Conservation (phyloP, 129 eudicot species). For the Pseudognaphalium luteoalbum region DNA sequence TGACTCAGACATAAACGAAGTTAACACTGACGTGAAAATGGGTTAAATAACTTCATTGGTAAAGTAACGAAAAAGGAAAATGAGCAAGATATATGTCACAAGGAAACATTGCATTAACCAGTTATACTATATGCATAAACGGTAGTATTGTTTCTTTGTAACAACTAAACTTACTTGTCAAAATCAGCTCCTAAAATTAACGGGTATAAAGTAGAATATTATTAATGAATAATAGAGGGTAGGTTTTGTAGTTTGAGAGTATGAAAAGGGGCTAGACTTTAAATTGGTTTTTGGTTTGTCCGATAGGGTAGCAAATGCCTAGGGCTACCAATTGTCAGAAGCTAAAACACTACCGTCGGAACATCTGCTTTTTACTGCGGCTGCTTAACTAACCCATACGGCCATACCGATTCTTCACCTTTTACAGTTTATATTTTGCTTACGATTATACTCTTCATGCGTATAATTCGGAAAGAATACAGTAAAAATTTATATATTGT, state of each 20-base stretch:
- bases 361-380: conserved; percentile 11
- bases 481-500: neutral
- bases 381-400: conserved; percentile 24
- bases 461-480: neutral
- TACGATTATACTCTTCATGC: neutral
- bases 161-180: too few relatives aligned
- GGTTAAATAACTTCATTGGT: neutral
- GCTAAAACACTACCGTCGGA: conserved; percentile 30
- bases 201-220: neutral
- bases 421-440: neutral
- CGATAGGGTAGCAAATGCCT: neutral
- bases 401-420: conserved; percentile 14
- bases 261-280: conserved; percentile 31
- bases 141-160: too few relatives aligned
- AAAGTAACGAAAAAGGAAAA: neutral
- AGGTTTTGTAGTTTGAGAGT: conserved; percentile 5
- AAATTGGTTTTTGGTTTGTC: conserved; percentile 23
- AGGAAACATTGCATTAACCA: too few relatives aligned
- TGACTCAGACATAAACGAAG: too few relatives aligned
- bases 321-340: conserved; percentile 17
- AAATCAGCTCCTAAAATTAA: too few relatives aligned
- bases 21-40: too few relatives aligned
- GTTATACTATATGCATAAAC: too few relatives aligned
- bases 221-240: neutral
- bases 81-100: too few relatives aligned